Evolutionary conservation across 495 filamentous ascomycete genomes (phyloP).

Genomic region (Penicillium nucicola): DNA sequence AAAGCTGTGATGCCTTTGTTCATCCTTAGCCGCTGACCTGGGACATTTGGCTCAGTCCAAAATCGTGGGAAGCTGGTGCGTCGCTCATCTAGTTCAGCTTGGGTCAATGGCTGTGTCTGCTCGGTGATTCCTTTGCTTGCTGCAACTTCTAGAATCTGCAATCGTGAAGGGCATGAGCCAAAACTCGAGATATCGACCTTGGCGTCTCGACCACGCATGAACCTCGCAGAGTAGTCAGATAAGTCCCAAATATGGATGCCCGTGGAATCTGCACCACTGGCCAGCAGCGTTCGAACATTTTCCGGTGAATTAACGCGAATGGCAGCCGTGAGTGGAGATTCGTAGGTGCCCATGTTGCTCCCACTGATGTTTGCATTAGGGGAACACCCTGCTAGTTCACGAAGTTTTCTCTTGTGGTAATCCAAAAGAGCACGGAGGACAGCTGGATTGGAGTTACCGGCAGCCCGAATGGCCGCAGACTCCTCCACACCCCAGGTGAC

Average conservation of each 20-base stretch:
- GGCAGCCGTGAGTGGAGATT: conserved; percentile 9
- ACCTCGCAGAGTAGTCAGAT: conserved; percentile 7
- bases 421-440: background rate
- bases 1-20: conserved; percentile 4
- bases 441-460: background rate
- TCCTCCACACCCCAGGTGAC: background rate
- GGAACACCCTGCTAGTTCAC: background rate
- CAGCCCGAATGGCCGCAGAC: background rate
- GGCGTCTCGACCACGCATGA: conserved; percentile 7
- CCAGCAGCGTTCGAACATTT: conserved; percentile 6
- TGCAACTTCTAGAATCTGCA: background rate
- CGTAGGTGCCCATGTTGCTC: background rate
- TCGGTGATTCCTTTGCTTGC: background rate
- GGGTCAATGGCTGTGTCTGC: conserved; percentile 2
- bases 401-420: background rate
- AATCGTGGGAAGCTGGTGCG: conserved; percentile 12
- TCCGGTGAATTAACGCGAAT: conserved; percentile 4
- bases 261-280: conserved; percentile 1
- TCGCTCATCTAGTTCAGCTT: conserved; percentile 13
- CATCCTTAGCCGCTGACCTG: conserved; percentile 3
- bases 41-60: conserved; percentile 18
- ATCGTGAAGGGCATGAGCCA: background rate
- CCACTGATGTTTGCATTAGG: conserved; percentile 6
- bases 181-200: conserved; percentile 6
- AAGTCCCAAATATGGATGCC: conserved; percentile 1